phyloP scores from a whole-genome alignment of 108 stramenopile genomes.

The Skeletonema marinoi region DNA sequence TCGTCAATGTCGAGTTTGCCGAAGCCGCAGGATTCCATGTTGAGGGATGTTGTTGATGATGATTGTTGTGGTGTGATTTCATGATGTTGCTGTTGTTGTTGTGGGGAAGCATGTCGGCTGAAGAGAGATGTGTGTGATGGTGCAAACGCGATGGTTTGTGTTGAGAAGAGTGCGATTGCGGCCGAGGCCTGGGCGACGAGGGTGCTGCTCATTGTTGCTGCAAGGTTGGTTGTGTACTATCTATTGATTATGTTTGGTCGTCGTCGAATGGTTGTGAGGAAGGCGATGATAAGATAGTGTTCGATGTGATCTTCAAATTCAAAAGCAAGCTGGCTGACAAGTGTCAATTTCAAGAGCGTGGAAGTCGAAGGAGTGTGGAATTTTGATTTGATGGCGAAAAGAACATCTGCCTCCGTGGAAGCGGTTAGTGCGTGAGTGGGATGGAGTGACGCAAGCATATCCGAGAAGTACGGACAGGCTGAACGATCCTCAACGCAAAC shows the following conservation, averaged over 20 bases:
- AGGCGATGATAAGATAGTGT: neutral
- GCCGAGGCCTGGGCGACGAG: neutral
- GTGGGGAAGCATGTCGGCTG: neutral
- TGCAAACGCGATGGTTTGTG: constrained; percentile 1
- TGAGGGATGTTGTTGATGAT: neutral
- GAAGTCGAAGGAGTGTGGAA: neutral
- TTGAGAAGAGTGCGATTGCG: neutral
- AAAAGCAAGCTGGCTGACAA: neutral
- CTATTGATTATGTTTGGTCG: neutral
- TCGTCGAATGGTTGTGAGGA: neutral
- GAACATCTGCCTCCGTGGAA: too few species aligned
- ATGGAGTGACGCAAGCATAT: neutral
- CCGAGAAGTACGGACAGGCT: neutral
- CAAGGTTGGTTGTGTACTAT: too few species aligned
- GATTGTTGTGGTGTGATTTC: neutral
- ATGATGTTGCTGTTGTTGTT: neutral
- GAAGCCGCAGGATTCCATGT: neutral
- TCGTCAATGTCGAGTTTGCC: constrained; percentile 24
- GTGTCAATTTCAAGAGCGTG: neutral
- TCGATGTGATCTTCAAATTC: neutral
- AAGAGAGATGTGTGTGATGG: neutral
- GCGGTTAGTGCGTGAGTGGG: neutral
- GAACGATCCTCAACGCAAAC: too few species aligned
- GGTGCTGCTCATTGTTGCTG: neutral
- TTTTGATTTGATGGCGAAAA: neutral